phyloP scores from a whole-genome alignment of 208 protist species.

The Trypanosoma scelopori region DNA sequence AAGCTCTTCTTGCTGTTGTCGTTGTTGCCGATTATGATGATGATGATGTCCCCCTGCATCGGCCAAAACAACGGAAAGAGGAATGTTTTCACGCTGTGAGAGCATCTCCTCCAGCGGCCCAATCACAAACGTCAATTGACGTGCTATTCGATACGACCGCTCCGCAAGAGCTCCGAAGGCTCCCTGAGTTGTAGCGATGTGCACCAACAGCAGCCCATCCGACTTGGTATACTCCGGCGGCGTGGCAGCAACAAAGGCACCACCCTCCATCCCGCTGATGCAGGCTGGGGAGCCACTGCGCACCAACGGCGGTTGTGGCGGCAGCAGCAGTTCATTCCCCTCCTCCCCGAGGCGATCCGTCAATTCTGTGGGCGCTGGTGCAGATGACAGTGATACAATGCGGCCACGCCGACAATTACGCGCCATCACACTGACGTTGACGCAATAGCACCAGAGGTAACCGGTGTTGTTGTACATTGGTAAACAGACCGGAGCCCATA shows the following conservation, averaged over 20 bases:
- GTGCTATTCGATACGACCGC: constrained; percentile 23
- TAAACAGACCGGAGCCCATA: constrained; percentile 77
- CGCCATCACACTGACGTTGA: constrained; percentile 33
- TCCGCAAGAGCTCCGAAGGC: constrained; percentile 21
- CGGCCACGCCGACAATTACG: constrained; percentile 21
- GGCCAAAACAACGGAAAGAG: constrained; percentile 21
- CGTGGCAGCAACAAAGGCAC: background rate
- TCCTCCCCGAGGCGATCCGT: background rate
- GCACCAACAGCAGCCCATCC: constrained; percentile 26
- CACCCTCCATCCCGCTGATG: background rate
- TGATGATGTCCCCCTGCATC: background rate
- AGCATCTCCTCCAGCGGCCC: constrained; percentile 17
- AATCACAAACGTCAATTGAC: constrained; percentile 10
- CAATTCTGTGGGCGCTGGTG: background rate
- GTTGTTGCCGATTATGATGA: too few relatives aligned
- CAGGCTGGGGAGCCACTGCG: background rate
- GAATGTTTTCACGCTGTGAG: constrained; percentile 8
- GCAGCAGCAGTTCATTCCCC: background rate
- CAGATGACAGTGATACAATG: background rate
- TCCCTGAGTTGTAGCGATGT: constrained; percentile 21
- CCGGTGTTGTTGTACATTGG: constrained; percentile 68
- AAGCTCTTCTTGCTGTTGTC: background rate
- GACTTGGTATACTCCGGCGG: constrained; percentile 8
- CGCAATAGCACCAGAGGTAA: constrained; percentile 81
- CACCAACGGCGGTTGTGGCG: background rate